Conservation (phyloP, 768 basidiomycete genomes). For the Piloderma croceum region DNA sequence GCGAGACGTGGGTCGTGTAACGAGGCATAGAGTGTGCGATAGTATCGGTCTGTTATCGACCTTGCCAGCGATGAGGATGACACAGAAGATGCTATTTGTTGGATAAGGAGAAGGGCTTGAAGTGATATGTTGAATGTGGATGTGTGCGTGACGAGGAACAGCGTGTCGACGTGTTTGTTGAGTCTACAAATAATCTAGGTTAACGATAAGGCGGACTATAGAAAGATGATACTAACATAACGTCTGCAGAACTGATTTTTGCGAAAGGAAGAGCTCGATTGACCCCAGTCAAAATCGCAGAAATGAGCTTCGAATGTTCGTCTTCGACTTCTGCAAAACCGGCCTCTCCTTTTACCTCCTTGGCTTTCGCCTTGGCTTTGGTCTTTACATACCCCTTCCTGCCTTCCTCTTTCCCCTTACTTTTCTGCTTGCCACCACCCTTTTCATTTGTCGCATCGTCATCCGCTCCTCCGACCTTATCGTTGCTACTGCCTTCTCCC, state of each 20-base stretch:
- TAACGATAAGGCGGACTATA: background rate
- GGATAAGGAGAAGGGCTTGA: conserved; percentile 84
- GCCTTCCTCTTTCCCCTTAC: conserved; percentile 25
- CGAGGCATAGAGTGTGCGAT: conserved; percentile 85
- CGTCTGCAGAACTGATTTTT: conserved; percentile 63
- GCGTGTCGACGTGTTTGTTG: conserved; percentile 81
- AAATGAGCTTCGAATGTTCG: conserved; percentile 73
- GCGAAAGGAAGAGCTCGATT: conserved; percentile 95
- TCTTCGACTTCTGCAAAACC: conserved; percentile 76
- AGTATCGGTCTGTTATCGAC: conserved; percentile 60
- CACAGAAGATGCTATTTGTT: conserved; percentile 58
- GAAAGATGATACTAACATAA: conserved; percentile 41
- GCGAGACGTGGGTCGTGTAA: conserved; percentile 78
- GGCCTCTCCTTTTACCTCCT: conserved; percentile 37
- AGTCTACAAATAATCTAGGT: conserved; percentile 42
- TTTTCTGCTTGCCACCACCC: conserved; percentile 22
- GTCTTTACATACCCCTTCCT: conserved; percentile 33
- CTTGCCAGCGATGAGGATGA: conserved; percentile 36
- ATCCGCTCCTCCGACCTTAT: conserved; percentile 18
- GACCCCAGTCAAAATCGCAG: conserved; percentile 88
- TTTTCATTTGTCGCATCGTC: conserved; percentile 26
- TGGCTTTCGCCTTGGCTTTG: conserved; percentile 33
- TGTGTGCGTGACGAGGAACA: conserved; percentile 91
- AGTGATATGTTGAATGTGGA: conserved; percentile 97
- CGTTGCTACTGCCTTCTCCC: conserved; percentile 44